These are phyloP conservation scores for Cucumis hystrix DNA, from an alignment of 306 rosid genomes.

Conservation along the genomic window DNA sequence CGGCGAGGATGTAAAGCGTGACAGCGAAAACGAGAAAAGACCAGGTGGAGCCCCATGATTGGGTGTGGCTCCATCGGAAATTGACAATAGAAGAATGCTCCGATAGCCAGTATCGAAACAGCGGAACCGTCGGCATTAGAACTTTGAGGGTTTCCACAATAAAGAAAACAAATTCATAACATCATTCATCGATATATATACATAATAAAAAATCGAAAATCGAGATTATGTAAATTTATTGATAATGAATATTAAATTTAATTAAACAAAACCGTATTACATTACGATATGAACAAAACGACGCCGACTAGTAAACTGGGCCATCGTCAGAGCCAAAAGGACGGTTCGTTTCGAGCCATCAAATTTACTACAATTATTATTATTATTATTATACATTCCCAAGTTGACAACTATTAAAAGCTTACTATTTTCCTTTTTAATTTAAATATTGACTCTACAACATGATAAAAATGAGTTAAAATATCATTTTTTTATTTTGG, in stretches of 20 bases:
- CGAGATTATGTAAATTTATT: neutral
- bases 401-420: no score
- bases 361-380: no score
- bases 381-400: no score
- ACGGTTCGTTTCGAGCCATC: neutral
- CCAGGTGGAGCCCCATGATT: conserved; percentile 83
- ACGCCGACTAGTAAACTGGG: neutral
- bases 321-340: neutral
- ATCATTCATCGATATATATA: neutral
- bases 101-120: conserved; percentile 44
- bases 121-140: neutral
- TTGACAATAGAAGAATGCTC: conserved; percentile 69
- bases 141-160: neutral
- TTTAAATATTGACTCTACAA: no score
- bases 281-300: neutral
- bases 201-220: neutral
- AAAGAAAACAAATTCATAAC: neutral
- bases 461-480: no score
- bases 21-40: conserved; percentile 57
- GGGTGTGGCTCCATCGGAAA: conserved; percentile 67
- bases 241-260: neutral
- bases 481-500: no score
- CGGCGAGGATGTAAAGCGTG: conserved; percentile 23
- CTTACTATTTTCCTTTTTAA: no score
- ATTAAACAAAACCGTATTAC: neutral